A percentile compares a stretch with the other conserved stretches of the same genome.
phyloP scores from a whole-genome alignment of 331 rosid genomes.

The Arachis monticola region DNA sequence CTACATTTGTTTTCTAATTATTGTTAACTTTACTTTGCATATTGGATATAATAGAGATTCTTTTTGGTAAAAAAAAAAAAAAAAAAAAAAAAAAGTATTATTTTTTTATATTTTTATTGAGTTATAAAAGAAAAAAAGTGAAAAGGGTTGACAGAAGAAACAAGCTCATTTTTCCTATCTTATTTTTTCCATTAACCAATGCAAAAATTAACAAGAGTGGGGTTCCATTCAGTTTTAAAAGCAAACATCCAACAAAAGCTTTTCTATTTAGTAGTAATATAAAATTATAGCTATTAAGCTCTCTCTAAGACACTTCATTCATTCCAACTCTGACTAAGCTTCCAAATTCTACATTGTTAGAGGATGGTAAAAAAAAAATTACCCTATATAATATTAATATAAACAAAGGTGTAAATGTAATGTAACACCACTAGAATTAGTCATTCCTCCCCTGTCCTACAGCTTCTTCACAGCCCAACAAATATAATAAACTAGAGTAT shows the following conservation, averaged over 20 bases:
- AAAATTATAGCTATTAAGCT: not conserved
- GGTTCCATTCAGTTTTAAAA: slow-evolving; percentile 6
- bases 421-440: slow-evolving; percentile 38
- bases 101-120: no score
- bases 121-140: no score
- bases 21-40: slow-evolving; percentile 8
- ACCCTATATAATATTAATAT: slow-evolving; percentile 8
- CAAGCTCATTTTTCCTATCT: slow-evolving; percentile 29
- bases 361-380: slow-evolving; percentile 36
- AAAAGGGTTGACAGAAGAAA: slow-evolving; percentile 39
- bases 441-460: slow-evolving; percentile 14
- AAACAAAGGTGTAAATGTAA: slow-evolving; percentile 28
- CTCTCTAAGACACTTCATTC: slow-evolving; percentile 25
- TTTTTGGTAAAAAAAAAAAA: slow-evolving; percentile 1
- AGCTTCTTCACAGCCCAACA: slow-evolving; percentile 75
- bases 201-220: slow-evolving; percentile 35
- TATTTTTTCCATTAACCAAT: slow-evolving; percentile 33
- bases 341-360: slow-evolving; percentile 55
- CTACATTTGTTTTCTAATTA: not conserved
- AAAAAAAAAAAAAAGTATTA: not conserved
- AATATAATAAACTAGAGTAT: slow-evolving; percentile 84
- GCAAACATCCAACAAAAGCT: slow-evolving; percentile 33
- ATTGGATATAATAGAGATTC: slow-evolving; percentile 9
- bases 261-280: not conserved
- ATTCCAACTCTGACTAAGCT: slow-evolving; percentile 12